Percentiles rank a stretch among this genome's conserved stretches.
These are phyloP conservation scores for Hsuehochloa calcarea DNA, from an alignment of 176 grass and related monocot genomes.

Conservation along the genomic window DNA sequence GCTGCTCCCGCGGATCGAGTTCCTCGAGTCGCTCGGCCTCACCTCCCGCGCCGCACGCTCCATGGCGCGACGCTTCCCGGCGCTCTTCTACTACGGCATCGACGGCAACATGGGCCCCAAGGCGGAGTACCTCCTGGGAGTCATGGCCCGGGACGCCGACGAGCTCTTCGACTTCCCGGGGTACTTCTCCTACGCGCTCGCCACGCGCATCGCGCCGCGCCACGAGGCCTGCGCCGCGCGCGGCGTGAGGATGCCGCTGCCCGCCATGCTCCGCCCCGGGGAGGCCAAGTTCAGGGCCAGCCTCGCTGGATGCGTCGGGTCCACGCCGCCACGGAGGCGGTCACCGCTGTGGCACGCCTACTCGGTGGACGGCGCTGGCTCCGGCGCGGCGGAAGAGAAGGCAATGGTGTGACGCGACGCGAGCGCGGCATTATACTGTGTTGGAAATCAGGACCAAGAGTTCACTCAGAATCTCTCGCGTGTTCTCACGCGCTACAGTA, in stretches of 20 bases:
- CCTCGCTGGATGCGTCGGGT: conserved; percentile 54
- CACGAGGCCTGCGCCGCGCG: conserved; percentile 55
- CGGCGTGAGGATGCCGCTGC: conserved; percentile 62
- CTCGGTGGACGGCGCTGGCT: conserved; percentile 40
- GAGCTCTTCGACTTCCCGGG: conserved; percentile 84
- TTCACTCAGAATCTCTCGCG: no score
- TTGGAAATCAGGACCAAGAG: no score
- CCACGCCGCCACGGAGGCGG: conserved; percentile 47
- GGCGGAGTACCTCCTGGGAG: conserved; percentile 48
- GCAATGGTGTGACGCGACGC: neutral
- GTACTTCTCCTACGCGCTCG: conserved; percentile 81
- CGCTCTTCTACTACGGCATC: conserved; percentile 74
- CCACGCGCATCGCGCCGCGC: conserved; percentile 55
- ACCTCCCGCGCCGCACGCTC: conserved; percentile 48
- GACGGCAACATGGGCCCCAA: conserved; percentile 86
- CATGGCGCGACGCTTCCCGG: conserved; percentile 76
- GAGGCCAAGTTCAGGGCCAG: conserved; percentile 53
- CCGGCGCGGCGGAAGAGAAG: neutral
- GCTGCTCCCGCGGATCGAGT: conserved; percentile 74
- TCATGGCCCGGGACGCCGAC: conserved; percentile 51
- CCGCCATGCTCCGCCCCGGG: conserved; percentile 67
- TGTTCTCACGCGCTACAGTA: no score
- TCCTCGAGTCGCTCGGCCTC: conserved; percentile 67
- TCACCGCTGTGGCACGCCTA: conserved; percentile 68
- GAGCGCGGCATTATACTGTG: neutral